Conservation (phyloP, 1,139 yeast genomes). For the Debaryomyces subglobosus region DNA sequence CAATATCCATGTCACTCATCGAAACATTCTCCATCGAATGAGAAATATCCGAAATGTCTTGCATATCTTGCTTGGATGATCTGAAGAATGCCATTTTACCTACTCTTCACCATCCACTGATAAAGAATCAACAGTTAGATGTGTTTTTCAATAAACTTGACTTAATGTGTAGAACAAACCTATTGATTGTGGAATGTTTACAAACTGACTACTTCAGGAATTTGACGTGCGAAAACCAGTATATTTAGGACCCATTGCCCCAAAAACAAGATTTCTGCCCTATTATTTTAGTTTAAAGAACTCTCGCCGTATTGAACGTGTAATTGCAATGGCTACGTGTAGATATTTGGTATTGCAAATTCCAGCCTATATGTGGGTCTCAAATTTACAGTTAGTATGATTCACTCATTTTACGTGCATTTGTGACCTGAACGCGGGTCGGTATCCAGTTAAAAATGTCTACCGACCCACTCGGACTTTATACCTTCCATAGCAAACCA, state of each 20-base stretch:
- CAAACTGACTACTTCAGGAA: slow-evolving; percentile 9
- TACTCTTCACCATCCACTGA: neutral
- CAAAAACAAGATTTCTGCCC: neutral
- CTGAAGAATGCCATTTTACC: slow-evolving; percentile 7
- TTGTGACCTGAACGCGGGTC: neutral
- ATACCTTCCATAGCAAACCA: neutral
- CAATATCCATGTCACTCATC: slow-evolving; percentile 18
- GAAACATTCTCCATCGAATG: slow-evolving; percentile 52
- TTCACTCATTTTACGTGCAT: neutral
- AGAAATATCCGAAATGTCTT: slow-evolving; percentile 40
- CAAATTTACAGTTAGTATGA: neutral
- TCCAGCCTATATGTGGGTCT: neutral
- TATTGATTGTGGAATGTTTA: slow-evolving; percentile 12
- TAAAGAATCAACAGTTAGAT: neutral
- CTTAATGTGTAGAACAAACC: neutral
- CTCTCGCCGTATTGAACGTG: neutral
- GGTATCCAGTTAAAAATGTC: neutral
- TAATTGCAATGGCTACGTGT: neutral
- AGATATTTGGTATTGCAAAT: neutral
- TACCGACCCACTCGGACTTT: neutral
- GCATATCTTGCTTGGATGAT: slow-evolving; percentile 30
- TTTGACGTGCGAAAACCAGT: neutral
- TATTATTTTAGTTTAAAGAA: neutral
- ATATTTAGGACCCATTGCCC: neutral
- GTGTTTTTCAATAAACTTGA: neutral